A percentile compares a stretch with the other conserved stretches of the same genome.
phyloP scores from a whole-genome alignment of 192 early-diverging fungal genomes.

The Backusella mclennaniae region DNA sequence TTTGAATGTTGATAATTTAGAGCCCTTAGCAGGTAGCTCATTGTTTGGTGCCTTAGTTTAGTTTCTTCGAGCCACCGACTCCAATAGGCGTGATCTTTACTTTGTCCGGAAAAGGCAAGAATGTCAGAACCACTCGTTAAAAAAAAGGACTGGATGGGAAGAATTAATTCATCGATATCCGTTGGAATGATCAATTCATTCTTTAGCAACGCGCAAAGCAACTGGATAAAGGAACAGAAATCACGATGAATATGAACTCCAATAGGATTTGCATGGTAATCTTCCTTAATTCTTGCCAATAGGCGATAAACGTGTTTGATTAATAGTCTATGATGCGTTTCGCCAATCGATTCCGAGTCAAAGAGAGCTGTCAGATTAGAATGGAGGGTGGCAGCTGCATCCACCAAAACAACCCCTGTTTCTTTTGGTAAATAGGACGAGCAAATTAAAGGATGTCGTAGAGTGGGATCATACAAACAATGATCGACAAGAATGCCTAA shows the following conservation, averaged over 20 bases:
- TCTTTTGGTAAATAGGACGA: neutral
- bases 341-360: neutral
- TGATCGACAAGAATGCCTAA: conserved; percentile 9
- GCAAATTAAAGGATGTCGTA: neutral
- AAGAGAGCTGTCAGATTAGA: neutral
- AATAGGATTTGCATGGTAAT: neutral
- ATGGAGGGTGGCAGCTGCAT: neutral
- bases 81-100: neutral
- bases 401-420: neutral
- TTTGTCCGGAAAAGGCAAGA: neutral
- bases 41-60: neutral
- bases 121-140: conserved; percentile 10
- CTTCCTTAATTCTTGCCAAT: neutral
- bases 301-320: neutral
- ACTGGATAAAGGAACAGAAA: neutral
- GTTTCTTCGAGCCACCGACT: neutral
- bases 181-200: neutral
- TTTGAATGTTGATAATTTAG: neutral
- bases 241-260: neutral
- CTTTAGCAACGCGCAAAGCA: neutral
- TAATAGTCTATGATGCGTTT: neutral
- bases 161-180: conserved; percentile 1
- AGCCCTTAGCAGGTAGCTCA: neutral
- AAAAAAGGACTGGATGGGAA: neutral
- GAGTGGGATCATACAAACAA: conserved; percentile 2